Conservation (phyloP, 2,329 filamentous ascomycete genomes). For the Balansia obtecta region DNA sequence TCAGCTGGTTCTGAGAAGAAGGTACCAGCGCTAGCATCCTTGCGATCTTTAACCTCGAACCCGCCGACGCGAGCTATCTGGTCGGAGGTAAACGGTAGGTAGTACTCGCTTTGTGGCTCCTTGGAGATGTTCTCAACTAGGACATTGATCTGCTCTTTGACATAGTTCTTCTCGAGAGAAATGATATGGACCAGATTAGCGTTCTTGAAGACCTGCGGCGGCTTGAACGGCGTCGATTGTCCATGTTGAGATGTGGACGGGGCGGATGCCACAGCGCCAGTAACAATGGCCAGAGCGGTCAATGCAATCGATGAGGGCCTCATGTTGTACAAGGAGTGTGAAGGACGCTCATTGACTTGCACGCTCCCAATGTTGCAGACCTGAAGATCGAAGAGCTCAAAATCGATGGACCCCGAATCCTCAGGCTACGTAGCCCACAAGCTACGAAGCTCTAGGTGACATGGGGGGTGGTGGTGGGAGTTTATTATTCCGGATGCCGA, state of each 20-base stretch:
- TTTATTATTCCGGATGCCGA: slow-evolving; percentile 8
- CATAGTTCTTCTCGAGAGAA: slow-evolving; percentile 87
- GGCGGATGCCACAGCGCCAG: slow-evolving; percentile 31
- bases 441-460: neutral
- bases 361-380: slow-evolving; percentile 12
- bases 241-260: slow-evolving; percentile 49
- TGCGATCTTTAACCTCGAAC: slow-evolving; percentile 87
- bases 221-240: slow-evolving; percentile 59
- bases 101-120: slow-evolving; percentile 79
- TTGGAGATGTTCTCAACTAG: slow-evolving; percentile 78
- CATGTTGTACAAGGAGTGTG: slow-evolving; percentile 21
- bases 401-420: slow-evolving; percentile 3
- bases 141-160: slow-evolving; percentile 86
- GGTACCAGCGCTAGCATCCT: slow-evolving; percentile 52
- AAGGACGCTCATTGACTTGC: slow-evolving; percentile 22
- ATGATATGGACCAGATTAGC: slow-evolving; percentile 80
- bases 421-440: slow-evolving; percentile 6
- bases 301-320: slow-evolving; percentile 37
- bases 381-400: slow-evolving; percentile 7
- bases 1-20: slow-evolving; percentile 62
- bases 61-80: slow-evolving; percentile 69
- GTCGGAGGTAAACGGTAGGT: slow-evolving; percentile 68
- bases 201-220: slow-evolving; percentile 88
- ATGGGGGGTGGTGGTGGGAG: slow-evolving; percentile 6
- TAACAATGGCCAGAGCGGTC: slow-evolving; percentile 46